Evolutionary conservation across 1,284 basidiomycete species (phyloP), one percentile per base, ranked within the genome.

Genomic region (Leccinum fuscescens): DNA sequence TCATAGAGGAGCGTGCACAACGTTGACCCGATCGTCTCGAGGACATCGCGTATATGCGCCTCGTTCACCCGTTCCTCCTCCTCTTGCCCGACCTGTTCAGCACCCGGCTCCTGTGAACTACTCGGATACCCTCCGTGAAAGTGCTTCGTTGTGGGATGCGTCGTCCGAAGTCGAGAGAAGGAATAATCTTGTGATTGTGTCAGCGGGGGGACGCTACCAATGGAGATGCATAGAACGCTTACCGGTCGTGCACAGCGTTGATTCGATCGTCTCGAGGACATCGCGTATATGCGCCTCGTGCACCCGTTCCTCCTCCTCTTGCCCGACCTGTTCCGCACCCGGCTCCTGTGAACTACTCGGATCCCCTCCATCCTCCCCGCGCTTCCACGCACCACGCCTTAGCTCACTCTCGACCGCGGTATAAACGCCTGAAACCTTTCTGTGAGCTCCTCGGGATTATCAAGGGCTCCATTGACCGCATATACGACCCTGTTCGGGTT

Each of bases 91-190:
- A 20, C 20, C 20, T 20, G 20, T 20, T 20, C 20, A 20, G 20
- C 20, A 20, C 20, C 20, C 20, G 20, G 20, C 20, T 20, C 20
- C 20, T 20, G 20, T 20, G 20, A 20, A 20, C 20, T 20, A 20
- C 20, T 20, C 20, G 20, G 20, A 20, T 20, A 20, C 20, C 20
- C 20, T 20, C 20, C 20, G 20, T 20, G 93, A 86, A 3, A 98
- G 78, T 0, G 93, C 89, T 67, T 93, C 92, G 69, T 98, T 94
- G 68, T 95, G 93, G 2, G 86, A 88, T 0, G 84, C 80, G 69
- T 97, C 94, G 62, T 93, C 90, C 0, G 91, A 88, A 0, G 80
- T 81, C 2, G 84, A 77, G 2, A 85, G 86, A 2, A 83, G 78
- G 70, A 89, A 92, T 20, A 92, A 69, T 17, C 52, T 86, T 88